A percentile compares a stretch with the other conserved stretches of the same genome.
phyloP scores from a whole-genome alignment of 306 rosid species.

The Fragaria nilgerrensis region DNA sequence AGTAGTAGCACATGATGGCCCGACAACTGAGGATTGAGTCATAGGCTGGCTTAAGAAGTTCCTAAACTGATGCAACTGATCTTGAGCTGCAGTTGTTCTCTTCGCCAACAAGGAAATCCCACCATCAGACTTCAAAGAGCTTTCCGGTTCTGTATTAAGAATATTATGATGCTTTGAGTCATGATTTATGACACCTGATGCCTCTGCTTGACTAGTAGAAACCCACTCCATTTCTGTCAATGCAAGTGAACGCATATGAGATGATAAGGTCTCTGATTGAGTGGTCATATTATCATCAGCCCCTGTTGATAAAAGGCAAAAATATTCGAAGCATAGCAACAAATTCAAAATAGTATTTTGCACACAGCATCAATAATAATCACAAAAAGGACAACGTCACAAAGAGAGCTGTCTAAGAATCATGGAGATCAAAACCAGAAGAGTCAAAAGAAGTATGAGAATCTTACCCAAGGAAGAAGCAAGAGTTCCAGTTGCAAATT shows the following conservation, averaged over 20 bases:
- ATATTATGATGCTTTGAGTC: slow-evolving; percentile 46
- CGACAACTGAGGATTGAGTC: slow-evolving; percentile 68
- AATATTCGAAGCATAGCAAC: slow-evolving; percentile 37
- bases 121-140: slow-evolving; percentile 47
- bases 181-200: slow-evolving; percentile 44
- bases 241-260: slow-evolving; percentile 91
- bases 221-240: slow-evolving; percentile 94
- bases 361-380: slow-evolving; percentile 25
- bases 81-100: slow-evolving; percentile 54
- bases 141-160: slow-evolving; percentile 45
- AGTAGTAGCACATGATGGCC: slow-evolving; percentile 82
- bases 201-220: slow-evolving; percentile 50
- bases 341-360: slow-evolving; percentile 21
- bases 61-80: slow-evolving; percentile 65
- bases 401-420: slow-evolving; percentile 12
- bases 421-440: slow-evolving; percentile 2
- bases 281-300: slow-evolving; percentile 76
- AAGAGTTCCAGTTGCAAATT: slow-evolving; percentile 40
- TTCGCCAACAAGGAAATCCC: slow-evolving; percentile 54
- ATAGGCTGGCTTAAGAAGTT: slow-evolving; percentile 73
- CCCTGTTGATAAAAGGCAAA: slow-evolving; percentile 57
- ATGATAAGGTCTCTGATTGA: slow-evolving; percentile 74
- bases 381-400: slow-evolving; percentile 10
- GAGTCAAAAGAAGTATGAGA: slow-evolving; percentile 14
- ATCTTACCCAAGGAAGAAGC: slow-evolving; percentile 53